Evolutionary conservation across 2,329 filamentous ascomycete genomes (phyloP).

Genomic region (Talaromyces sp.): DNA sequence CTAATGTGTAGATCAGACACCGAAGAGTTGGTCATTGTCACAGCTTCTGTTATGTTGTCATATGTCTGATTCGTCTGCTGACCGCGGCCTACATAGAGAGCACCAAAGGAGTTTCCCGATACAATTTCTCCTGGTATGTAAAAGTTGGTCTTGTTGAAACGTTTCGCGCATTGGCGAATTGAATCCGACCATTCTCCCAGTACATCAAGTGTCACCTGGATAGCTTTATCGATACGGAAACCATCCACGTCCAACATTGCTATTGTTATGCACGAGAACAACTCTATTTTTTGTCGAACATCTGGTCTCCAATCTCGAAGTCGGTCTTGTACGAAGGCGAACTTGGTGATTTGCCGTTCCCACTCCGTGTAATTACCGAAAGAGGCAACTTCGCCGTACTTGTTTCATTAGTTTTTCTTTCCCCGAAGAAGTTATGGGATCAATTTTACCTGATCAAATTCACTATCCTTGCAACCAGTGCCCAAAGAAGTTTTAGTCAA

Average conservation of each 20-base stretch:
- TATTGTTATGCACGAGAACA: constrained; percentile 55
- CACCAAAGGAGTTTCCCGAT: constrained; percentile 50
- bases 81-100: constrained; percentile 53
- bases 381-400: constrained; percentile 54
- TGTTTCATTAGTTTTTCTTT: neutral
- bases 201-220: constrained; percentile 53
- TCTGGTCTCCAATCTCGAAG: constrained; percentile 53
- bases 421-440: neutral
- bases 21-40: constrained; percentile 36
- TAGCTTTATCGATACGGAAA: constrained; percentile 57
- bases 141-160: constrained; percentile 53
- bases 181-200: constrained; percentile 48
- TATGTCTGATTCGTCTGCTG: constrained; percentile 45
- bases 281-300: constrained; percentile 49
- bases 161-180: constrained; percentile 48
- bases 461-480: constrained; percentile 50
- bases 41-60: constrained; percentile 37
- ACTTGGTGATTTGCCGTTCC: constrained; percentile 55
- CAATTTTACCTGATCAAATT: constrained; percentile 43
- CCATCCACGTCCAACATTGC: constrained; percentile 54
- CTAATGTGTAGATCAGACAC: constrained; percentile 41
- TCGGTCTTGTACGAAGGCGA: constrained; percentile 57
- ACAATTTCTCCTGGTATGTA: constrained; percentile 56
- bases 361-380: constrained; percentile 54
- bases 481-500: constrained; percentile 39